Evolutionary conservation across 441 rosid species (phyloP), one percentile per base, ranked within the genome.

Genomic region (Pelargonium myrrhifolium): DNA sequence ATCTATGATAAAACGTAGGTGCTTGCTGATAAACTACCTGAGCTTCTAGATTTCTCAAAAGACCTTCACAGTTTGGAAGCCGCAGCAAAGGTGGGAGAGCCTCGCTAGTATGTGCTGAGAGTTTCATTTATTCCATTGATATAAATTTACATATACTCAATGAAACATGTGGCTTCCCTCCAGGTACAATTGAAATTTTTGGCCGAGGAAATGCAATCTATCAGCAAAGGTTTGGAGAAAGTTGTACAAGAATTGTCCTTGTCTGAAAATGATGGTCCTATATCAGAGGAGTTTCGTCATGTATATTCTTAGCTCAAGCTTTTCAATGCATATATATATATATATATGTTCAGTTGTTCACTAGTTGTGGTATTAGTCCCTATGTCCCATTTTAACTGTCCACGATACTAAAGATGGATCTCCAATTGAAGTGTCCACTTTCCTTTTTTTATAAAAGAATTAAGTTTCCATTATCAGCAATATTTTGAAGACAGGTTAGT

Each of bases 161-260:
- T 20, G 59, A 53, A 37, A 40, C 42, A 67, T 22, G 22, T 62
- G 15, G 39, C 65, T 77, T 70, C 71, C 67, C 53, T 71, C 71
- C 81, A 92, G 99, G 76, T 95, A 78, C 99, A 95, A 86, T 71
- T 95, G 81, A 93, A 93, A 84, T 82, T 73, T 80, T 75, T 93
- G 86, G 98, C 96, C 0, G 97, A 93, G 79, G 97, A 93, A 83
- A 90, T 93, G 97, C 96, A 90, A 85, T 94, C 93, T 22, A 78
- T 93, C 72, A 90, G 86, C 82, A 93, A 87, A 84, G 98, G 98
- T 71, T 79, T 93, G 83, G 89, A 92, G 77, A 92, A 92, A 70
- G 89, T 90, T 65, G 85, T 89, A 45, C 97, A 90, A 75, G 98
- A 95, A 77, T 79, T 95, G 68, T 75, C 94, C 72, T 71, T 75